Evolutionary conservation across 129 eudicot species (phyloP).

Genomic region (Pulicaria dysenterica): DNA sequence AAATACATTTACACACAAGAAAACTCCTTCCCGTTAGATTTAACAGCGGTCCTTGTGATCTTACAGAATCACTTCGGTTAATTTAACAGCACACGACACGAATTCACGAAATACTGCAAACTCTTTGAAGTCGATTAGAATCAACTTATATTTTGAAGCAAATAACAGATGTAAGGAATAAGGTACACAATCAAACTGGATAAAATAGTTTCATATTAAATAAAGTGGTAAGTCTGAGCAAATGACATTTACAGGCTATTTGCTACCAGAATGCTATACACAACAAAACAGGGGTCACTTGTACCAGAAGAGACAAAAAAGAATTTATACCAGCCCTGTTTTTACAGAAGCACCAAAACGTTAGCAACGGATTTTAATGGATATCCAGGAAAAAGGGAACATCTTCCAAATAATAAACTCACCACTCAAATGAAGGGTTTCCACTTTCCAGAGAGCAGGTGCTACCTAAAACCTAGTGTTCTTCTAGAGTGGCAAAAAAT

Average conservation of each 20-base stretch:
- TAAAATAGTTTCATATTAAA: conserved; percentile 16
- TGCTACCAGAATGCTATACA: conserved; percentile 22
- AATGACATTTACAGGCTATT: conserved; percentile 30
- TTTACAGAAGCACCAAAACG: conserved; percentile 10
- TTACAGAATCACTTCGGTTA: too few relatives aligned
- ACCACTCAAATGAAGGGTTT: conserved; percentile 7
- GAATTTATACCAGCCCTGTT: conserved; percentile 36
- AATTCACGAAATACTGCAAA: too few relatives aligned
- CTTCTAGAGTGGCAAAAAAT: conserved; percentile 18
- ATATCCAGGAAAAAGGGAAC: neutral
- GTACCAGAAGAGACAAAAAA: neutral
- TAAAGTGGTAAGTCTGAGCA: neutral
- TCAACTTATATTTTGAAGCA: too few relatives aligned
- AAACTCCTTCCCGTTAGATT: too few relatives aligned
- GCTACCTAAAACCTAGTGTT: conserved; percentile 21
- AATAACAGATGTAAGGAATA: too few relatives aligned
- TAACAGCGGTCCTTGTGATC: too few relatives aligned
- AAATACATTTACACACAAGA: too few relatives aligned
- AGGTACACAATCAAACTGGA: neutral
- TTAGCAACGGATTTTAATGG: neutral
- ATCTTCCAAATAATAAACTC: neutral
- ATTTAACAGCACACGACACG: too few relatives aligned
- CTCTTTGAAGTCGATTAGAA: too few relatives aligned
- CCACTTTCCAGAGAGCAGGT: conserved; percentile 16
- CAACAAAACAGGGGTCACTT: conserved; percentile 9